phyloP scores from a whole-genome alignment of 1,284 basidiomycete species.

The Athelia sp. region DNA sequence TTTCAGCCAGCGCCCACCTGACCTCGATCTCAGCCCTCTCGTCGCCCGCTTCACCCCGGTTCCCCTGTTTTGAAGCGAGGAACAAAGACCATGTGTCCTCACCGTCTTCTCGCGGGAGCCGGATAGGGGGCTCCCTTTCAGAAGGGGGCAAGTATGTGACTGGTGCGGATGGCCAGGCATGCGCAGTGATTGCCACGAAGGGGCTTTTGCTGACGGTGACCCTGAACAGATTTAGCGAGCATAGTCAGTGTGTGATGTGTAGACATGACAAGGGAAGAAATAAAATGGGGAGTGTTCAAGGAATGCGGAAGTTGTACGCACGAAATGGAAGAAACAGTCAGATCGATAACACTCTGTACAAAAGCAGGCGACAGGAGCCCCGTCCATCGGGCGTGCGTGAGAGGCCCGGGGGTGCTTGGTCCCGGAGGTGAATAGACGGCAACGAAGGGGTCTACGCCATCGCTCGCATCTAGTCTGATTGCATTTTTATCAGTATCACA shows the following conservation, averaged over 20 bases:
- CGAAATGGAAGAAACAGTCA: conserved; percentile 35
- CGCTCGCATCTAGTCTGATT: conserved; percentile 34
- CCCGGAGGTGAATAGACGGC: conserved; percentile 42
- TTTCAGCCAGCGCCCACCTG: conserved; percentile 41
- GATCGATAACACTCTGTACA: conserved; percentile 32
- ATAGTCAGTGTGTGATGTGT: too few relatives aligned
- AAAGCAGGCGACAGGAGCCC: conserved; percentile 51
- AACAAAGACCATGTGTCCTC: conserved; percentile 50
- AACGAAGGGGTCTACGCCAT: conserved; percentile 41
- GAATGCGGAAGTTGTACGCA: too few relatives aligned
- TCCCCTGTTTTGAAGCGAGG: conserved; percentile 15
- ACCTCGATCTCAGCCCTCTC: conserved; percentile 7
- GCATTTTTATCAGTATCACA: neutral
- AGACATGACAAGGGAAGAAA: too few relatives aligned
- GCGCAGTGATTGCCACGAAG: conserved; percentile 30
- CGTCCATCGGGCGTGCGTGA: conserved; percentile 51
- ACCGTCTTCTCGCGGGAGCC: conserved; percentile 37
- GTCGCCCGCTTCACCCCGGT: conserved; percentile 4
- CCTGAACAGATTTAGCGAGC: too few relatives aligned
- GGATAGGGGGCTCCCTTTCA: conserved; percentile 20
- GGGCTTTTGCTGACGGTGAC: conserved; percentile 7
- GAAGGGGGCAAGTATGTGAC: conserved; percentile 40
- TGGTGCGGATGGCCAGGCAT: conserved; percentile 32
- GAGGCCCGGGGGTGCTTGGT: conserved; percentile 34
- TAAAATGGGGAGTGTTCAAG: too few relatives aligned